phyloP scores from a whole-genome alignment of 164 flowering plant species.

The Magnolia changhungtana region DNA sequence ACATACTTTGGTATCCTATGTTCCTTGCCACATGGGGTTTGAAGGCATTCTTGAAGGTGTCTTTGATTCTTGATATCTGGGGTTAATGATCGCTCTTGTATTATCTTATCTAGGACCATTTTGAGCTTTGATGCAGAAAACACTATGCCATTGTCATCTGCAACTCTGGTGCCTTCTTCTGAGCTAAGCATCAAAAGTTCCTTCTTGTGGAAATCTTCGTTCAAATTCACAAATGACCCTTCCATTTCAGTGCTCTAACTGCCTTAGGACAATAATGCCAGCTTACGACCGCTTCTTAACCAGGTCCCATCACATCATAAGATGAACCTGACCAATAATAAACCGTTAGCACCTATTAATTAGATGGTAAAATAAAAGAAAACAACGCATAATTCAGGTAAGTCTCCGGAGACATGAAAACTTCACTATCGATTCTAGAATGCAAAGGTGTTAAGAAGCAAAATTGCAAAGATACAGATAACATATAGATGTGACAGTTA shows the following conservation, averaged over 20 bases:
- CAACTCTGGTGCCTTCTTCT: background rate
- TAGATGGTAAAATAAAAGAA: background rate
- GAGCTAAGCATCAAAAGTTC: background rate
- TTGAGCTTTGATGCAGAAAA: constrained; percentile 21
- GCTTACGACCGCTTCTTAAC: background rate
- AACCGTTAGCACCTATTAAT: background rate
- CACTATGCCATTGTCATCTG: constrained; percentile 14
- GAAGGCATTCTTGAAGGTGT: constrained; percentile 18
- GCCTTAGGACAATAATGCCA: background rate
- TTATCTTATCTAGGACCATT: constrained; percentile 18
- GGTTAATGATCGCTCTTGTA: constrained; percentile 21
- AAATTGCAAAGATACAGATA: no score
- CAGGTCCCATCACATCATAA: background rate
- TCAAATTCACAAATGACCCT: background rate
- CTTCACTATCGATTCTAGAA: no score
- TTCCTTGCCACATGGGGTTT: constrained; percentile 25
- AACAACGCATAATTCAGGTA: no score
- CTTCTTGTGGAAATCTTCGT: background rate
- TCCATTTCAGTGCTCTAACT: no score
- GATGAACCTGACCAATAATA: background rate
- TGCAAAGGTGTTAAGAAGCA: no score
- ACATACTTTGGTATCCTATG: constrained; percentile 51
- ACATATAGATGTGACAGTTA: no score
- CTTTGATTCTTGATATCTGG: constrained; percentile 24
- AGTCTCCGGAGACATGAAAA: no score